phyloP scores from a whole-genome alignment of 1,284 basidiomycete genomes.

The Blastosporella zonata region DNA sequence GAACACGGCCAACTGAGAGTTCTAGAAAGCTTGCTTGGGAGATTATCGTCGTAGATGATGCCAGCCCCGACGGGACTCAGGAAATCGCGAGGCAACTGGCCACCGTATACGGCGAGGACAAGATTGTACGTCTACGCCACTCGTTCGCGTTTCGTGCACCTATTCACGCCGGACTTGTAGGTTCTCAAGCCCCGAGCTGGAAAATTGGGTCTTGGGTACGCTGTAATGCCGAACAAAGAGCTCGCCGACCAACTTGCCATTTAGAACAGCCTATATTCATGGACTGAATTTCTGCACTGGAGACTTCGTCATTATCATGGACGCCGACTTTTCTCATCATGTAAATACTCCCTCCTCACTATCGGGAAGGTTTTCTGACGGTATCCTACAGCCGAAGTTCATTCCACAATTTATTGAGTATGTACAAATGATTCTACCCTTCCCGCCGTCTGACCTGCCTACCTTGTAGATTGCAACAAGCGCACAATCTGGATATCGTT shows the following conservation, averaged over 20 bases:
- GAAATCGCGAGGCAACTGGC: conserved; percentile 81
- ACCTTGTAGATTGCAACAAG: conserved; percentile 62
- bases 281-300: conserved; percentile 85
- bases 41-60: conserved; percentile 88
- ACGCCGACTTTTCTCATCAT: conserved; percentile 94
- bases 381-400: conserved; percentile 68
- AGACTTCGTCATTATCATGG: conserved; percentile 97
- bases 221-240: not conserved
- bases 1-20: conserved; percentile 1
- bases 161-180: conserved; percentile 33
- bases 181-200: conserved; percentile 81
- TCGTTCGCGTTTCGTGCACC: not conserved
- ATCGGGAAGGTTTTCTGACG: not conserved
- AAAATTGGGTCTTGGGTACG: conserved; percentile 84
- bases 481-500: conserved; percentile 84
- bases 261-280: conserved; percentile 88
- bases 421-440: conserved; percentile 15
- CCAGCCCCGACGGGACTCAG: conserved; percentile 89
- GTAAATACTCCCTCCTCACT: conserved; percentile 42
- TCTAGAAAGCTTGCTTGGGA: conserved; percentile 63
- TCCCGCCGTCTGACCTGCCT: not conserved
- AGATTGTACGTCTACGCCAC: conserved; percentile 51
- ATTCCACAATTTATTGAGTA: conserved; percentile 86
- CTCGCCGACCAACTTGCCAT: conserved; percentile 1
- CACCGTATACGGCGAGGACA: conserved; percentile 77